These are phyloP conservation scores for Exophiala sp. DNA, from an alignment of 2,329 filamentous ascomycete genomes.

Conservation along the genomic window DNA sequence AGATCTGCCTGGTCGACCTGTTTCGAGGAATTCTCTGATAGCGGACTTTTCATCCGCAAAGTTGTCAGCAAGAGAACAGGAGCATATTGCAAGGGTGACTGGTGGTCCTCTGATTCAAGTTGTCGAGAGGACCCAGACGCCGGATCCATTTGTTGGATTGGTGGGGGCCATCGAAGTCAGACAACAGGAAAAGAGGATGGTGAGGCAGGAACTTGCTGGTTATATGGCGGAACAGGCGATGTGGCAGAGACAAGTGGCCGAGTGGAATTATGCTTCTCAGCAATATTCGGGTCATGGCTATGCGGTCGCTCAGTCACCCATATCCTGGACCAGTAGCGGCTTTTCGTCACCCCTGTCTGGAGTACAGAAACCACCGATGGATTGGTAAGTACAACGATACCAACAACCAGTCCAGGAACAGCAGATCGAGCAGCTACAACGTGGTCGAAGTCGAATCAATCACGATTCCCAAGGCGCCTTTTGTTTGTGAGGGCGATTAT, in stretches of 20 bases:
- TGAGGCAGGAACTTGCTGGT: constrained; percentile 66
- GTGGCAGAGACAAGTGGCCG: constrained; percentile 57
- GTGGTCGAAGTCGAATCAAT: constrained; percentile 5
- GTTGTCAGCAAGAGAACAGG: constrained; percentile 82
- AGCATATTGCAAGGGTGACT: constrained; percentile 79
- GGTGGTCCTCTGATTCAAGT: constrained; percentile 72
- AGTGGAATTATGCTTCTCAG: constrained; percentile 30
- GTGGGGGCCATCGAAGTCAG: constrained; percentile 76
- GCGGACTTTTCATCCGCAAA: constrained; percentile 51
- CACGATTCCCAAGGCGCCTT: background rate
- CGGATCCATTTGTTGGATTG: constrained; percentile 55
- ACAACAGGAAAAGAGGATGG: constrained; percentile 71
- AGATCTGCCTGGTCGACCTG: constrained; percentile 33
- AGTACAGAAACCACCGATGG: constrained; percentile 5
- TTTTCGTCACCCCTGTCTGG: background rate
- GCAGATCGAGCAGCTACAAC: constrained; percentile 9
- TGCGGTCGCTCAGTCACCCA: constrained; percentile 4
- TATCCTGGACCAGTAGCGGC: constrained; percentile 2
- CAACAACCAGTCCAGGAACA: constrained; percentile 6
- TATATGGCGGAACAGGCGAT: constrained; percentile 72
- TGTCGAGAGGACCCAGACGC: constrained; percentile 51
- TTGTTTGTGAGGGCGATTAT: too few relatives aligned
- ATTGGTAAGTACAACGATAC: constrained; percentile 6
- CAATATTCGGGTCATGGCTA: constrained; percentile 10
- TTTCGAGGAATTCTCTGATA: constrained; percentile 33